Evolutionary conservation across 192 early-diverging fungal species (phyloP).

Genomic region (Oehlia diaphana): DNA sequence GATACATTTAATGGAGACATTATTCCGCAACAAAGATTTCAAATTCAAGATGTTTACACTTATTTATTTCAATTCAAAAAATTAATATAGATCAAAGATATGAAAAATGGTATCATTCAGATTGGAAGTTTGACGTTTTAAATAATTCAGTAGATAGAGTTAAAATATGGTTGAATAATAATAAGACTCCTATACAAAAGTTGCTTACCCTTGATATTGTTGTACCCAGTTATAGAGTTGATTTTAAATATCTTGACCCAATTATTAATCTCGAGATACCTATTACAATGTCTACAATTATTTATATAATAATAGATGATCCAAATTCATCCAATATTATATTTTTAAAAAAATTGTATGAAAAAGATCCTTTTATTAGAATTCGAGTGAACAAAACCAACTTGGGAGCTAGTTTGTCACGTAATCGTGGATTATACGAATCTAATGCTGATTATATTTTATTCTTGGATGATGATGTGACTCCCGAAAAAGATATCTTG

Average conservation of each 20-base stretch:
- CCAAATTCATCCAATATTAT: slow-evolving; percentile 8
- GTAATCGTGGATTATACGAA: slow-evolving; percentile 15
- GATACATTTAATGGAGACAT: slow-evolving; percentile 13
- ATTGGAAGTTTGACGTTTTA: slow-evolving; percentile 4
- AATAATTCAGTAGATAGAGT: slow-evolving; percentile 1
- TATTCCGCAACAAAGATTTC: background rate
- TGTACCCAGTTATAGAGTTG: slow-evolving; percentile 2
- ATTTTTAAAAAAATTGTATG: background rate
- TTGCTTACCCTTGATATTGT: slow-evolving; percentile 16
- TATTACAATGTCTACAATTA: background rate
- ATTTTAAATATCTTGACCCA: background rate
- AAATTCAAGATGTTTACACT: background rate
- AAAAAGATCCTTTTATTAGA: background rate
- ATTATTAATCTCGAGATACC: slow-evolving; percentile 2
- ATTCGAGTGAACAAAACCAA: background rate
- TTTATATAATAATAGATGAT: background rate
- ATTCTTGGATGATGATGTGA: slow-evolving; percentile 21
- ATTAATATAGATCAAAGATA: background rate
- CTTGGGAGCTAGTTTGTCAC: background rate
- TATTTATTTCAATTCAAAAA: slow-evolving; percentile 12
- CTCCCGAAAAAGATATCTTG: background rate
- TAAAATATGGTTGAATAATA: slow-evolving; percentile 8
- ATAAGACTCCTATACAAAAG: background rate
- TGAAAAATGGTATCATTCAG: background rate
- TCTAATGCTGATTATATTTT: slow-evolving; percentile 19